Base-by-base conservation (phyloP, 140 eudicot genomes). In the Oenanthe javanica region DNA sequence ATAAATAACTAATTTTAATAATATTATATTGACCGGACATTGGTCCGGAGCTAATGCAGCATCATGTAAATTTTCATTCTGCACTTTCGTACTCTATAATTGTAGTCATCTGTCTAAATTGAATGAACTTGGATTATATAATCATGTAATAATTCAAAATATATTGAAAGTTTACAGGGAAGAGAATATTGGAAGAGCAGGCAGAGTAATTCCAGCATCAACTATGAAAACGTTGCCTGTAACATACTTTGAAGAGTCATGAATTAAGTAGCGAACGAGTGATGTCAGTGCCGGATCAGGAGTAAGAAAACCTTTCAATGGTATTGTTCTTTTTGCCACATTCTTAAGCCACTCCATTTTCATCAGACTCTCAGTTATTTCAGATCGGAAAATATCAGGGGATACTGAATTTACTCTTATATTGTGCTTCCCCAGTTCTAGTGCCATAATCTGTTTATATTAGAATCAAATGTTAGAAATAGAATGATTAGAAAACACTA, bases 231-330 rank as follows among this genome's bases (percentile, higher is more conserved):
- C 43, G 76, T 91, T 91, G 75, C 90, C 93, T 0, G 89, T 75
- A 2, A 89, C 89, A 25, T 91, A 89, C 6, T 87, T 76, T 4
- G 96, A 91, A 0, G 90, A 88, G 77, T 83, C 93, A 61, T 87
- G 90, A 47, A 91, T 87, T 59, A 91, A 55, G 82, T 85, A 89
- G 36, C 89, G 86, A 8, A 82, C 84, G 7, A 91, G 77, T 2
- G 93, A 87, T 36, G 93, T 91, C 82, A 89, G 75, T 40, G 86
- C 88, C 18, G 96, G 96, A 72, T 91, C 83, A 9, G 88, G 66
- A n/a, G 77, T 73, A 10, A 90, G 90, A 36, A 70, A 86, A 13
- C 87, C 77, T 81, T 85, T 75, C 69, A 86, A 73, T 15, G 93
- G 93, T 57, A 82, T 55, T 0, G 86, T 85, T 77, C 79, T 86